phyloP scores from a whole-genome alignment of 1,139 yeast species.

The Spathaspora jeffriesii region DNA sequence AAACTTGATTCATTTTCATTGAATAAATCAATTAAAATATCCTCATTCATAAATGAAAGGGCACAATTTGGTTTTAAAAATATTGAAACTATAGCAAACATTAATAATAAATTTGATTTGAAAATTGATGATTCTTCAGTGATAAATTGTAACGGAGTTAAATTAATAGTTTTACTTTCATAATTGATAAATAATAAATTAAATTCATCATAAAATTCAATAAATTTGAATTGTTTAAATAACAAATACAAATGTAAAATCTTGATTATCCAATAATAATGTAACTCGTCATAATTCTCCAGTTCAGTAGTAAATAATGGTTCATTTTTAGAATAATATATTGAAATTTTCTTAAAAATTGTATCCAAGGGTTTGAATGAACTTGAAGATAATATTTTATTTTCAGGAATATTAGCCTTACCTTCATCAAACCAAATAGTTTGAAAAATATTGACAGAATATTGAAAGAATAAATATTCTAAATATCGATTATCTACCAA shows the following conservation, averaged over 20 bases:
- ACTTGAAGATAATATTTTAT: slow-evolving; percentile 9
- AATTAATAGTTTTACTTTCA: not conserved
- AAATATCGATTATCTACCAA: slow-evolving; percentile 23
- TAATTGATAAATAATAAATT: slow-evolving; percentile 14
- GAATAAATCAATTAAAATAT: slow-evolving; percentile 20
- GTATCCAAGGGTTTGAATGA: slow-evolving; percentile 18
- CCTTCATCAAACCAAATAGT: slow-evolving; percentile 20
- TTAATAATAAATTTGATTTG: slow-evolving; percentile 21
- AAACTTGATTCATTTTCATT: slow-evolving; percentile 15
- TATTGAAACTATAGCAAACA: slow-evolving; percentile 26
- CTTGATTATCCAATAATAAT: slow-evolving; percentile 22
- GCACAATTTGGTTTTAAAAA: slow-evolving; percentile 30
- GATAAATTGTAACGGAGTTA: slow-evolving; percentile 6
- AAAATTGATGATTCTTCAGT: slow-evolving; percentile 13
- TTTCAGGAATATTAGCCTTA: slow-evolving; percentile 1
- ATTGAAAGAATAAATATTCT: slow-evolving; percentile 27
- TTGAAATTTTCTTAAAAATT: slow-evolving; percentile 19
- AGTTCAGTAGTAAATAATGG: slow-evolving; percentile 8
- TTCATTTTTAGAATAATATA: slow-evolving; percentile 25
- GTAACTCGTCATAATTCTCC: slow-evolving; percentile 15
- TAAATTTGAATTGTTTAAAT: slow-evolving; percentile 26
- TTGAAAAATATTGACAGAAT: slow-evolving; percentile 19
- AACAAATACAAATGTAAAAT: slow-evolving; percentile 22
- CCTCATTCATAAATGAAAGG: slow-evolving; percentile 21
- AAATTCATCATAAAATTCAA: slow-evolving; percentile 25